Evolutionary conservation across 148 eudicot species (phyloP), one percentile per base, ranked within the genome.

Genomic region (Euryodendron excelsum): DNA sequence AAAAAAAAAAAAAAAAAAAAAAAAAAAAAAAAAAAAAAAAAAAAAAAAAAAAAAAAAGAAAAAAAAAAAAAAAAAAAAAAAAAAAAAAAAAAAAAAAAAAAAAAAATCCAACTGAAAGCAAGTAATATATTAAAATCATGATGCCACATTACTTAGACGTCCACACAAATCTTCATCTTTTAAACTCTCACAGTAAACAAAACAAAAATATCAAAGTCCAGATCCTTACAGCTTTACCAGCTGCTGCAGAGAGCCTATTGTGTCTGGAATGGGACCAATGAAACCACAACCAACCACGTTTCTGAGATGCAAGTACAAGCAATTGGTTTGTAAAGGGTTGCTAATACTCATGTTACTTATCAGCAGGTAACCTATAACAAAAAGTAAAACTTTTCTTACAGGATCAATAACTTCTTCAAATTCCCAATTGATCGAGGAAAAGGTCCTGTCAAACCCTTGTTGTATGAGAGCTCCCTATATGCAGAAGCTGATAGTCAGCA

Each of bases 401-500:
- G 76, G 69, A 61, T 88, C 33, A 85, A 63, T 33, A 95, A 84
- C 60, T 93, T 86, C 28, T 77, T 37, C 75, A 93, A 65, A 66
- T 74, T 71, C 74, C 94, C 94, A 66, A 95, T 89, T 44, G 86
- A 69, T 69, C 83, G 56, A 72, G 96, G 90, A 86, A 95, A 87
- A 71, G 92, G 50, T 56, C 99, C 98, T 0, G 73, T 77, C 82
- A 95, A 37, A 20, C 85, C 94, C 77, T 78, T 82, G 82, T 95
- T 95, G 77, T 89, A 91, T 36, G 99, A 93, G 58, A 95, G 85
- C 76, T 95, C 99, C 66, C 99, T 95, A 73, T 25, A 84, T 28
- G 62, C 41, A 50, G 63, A 68, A 36, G 52, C 31, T 14, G 9
- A 47, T 25, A n/a, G 23, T 21, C 20, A 77, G 72, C 30, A 11